These are phyloP conservation scores for Ceriops zippeliana DNA, from an alignment of 345 rosid species.

Conservation along the genomic window DNA sequence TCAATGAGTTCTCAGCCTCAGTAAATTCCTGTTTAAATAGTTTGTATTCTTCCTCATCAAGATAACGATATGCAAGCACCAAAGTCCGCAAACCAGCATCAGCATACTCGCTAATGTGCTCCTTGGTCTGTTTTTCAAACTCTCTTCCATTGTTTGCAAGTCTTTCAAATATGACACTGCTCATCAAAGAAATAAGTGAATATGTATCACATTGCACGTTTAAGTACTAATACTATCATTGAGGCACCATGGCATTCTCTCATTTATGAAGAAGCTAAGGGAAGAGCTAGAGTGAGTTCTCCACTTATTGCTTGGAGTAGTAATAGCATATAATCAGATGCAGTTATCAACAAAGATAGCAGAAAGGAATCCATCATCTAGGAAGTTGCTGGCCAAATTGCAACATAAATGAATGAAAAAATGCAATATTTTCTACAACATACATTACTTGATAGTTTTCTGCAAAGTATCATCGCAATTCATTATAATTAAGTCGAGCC, in stretches of 20 bases:
- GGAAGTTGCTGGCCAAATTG: background rate
- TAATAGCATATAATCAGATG: background rate
- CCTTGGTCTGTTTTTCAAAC: constrained; percentile 60
- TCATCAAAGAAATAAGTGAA: background rate
- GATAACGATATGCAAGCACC: constrained; percentile 87
- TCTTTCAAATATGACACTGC: constrained; percentile 88
- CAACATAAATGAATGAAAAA: background rate
- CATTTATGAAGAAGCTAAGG: constrained; percentile 2
- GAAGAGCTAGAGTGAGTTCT: background rate
- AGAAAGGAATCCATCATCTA: background rate
- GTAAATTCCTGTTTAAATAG: constrained; percentile 61
- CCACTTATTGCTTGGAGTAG: background rate
- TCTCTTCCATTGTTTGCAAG: constrained; percentile 56
- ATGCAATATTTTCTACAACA: background rate
- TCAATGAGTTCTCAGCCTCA: constrained; percentile 61
- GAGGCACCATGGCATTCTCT: background rate
- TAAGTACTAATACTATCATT: background rate
- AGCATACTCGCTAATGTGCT: constrained; percentile 74
- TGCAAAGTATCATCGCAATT: background rate
- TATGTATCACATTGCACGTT: background rate
- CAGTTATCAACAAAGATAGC: background rate
- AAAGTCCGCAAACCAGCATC: constrained; percentile 93
- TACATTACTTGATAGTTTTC: background rate
- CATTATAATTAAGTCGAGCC: background rate
- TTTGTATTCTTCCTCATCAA: constrained; percentile 63